These are phyloP conservation scores for Rhypophila decipiens DNA, from an alignment of 495 filamentous ascomycete genomes.

Conservation along the genomic window DNA sequence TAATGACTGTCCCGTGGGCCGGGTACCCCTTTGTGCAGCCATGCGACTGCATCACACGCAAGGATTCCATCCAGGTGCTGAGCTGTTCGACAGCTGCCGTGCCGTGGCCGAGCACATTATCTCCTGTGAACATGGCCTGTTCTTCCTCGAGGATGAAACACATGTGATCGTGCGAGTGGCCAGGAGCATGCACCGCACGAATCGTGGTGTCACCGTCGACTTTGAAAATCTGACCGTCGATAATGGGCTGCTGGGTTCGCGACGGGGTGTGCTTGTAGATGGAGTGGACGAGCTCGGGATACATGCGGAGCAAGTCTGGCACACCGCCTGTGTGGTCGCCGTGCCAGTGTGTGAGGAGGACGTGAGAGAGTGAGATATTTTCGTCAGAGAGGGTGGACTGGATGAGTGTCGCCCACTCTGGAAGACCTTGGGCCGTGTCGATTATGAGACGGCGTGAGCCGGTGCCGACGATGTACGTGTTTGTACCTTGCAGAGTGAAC, in stretches of 20 bases:
- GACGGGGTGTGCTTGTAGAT: constrained; percentile 45
- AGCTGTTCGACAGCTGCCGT: constrained; percentile 78
- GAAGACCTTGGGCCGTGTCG: constrained; percentile 60
- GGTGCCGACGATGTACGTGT: constrained; percentile 68
- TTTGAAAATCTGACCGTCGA: constrained; percentile 59
- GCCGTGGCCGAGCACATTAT: constrained; percentile 81
- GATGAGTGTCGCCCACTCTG: constrained; percentile 46
- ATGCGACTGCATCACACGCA: constrained; percentile 55
- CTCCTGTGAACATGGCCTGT: constrained; percentile 75
- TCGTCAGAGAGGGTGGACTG: constrained; percentile 50
- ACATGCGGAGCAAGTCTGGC: constrained; percentile 44
- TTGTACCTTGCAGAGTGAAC: constrained; percentile 50
- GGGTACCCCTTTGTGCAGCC: constrained; percentile 63
- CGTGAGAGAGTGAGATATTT: constrained; percentile 46
- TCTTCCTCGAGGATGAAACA: constrained; percentile 65
- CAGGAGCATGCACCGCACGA: constrained; percentile 62
- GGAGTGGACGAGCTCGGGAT: constrained; percentile 44
- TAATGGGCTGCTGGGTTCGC: constrained; percentile 43
- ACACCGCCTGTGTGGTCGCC: constrained; percentile 70
- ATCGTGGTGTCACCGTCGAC: constrained; percentile 69
- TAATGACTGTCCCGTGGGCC: constrained; percentile 67
- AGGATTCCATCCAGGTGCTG: constrained; percentile 54
- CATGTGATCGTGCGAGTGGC: constrained; percentile 77
- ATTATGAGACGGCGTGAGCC: constrained; percentile 56
- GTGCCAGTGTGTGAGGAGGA: constrained; percentile 77